A percentile compares a stretch with the other conserved stretches of the same genome.
These are phyloP conservation scores for Leucogyrophana mollusca DNA, from an alignment of 768 basidiomycete genomes.

Conservation along the genomic window DNA sequence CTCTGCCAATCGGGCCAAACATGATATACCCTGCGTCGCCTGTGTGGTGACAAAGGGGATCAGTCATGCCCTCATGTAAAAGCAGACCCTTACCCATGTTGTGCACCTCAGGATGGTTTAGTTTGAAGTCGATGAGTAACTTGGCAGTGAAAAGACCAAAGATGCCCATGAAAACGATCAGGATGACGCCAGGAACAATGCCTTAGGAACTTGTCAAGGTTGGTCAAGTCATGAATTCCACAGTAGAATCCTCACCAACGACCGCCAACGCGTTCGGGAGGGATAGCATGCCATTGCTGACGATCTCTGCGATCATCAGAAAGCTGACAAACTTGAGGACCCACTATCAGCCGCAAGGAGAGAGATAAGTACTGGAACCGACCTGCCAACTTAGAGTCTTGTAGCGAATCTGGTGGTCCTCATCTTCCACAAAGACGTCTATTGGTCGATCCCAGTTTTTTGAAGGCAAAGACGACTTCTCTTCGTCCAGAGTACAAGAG, in stretches of 20 bases:
- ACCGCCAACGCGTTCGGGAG: constrained; percentile 51
- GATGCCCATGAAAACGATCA: constrained; percentile 51
- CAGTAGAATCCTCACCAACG: constrained; percentile 35
- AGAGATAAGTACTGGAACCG: constrained; percentile 2
- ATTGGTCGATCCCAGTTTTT: constrained; percentile 1
- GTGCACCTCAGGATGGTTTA: constrained; percentile 54
- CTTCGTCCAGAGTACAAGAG: constrained; percentile 6
- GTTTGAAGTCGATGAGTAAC: constrained; percentile 54
- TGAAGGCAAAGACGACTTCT: neutral
- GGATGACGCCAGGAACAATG: constrained; percentile 48
- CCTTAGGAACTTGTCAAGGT: constrained; percentile 25
- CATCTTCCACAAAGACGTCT: constrained; percentile 47
- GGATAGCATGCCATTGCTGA: constrained; percentile 56
- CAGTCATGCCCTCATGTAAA: too few relatives aligned
- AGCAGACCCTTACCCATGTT: constrained; percentile 58
- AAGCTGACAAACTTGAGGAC: constrained; percentile 41
- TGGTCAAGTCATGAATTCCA: neutral
- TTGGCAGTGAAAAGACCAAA: constrained; percentile 54
- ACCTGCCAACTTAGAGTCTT: constrained; percentile 55
- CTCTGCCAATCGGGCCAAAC: constrained; percentile 46
- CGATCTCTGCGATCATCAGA: constrained; percentile 58
- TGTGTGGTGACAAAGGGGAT: constrained; percentile 16
- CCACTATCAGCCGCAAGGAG: neutral
- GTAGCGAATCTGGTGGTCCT: constrained; percentile 47
- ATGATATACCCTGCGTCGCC: constrained; percentile 52